Base-by-base conservation (phyloP, 495 filamentous ascomycete genomes). In the Trichoderma gamsii region DNA sequence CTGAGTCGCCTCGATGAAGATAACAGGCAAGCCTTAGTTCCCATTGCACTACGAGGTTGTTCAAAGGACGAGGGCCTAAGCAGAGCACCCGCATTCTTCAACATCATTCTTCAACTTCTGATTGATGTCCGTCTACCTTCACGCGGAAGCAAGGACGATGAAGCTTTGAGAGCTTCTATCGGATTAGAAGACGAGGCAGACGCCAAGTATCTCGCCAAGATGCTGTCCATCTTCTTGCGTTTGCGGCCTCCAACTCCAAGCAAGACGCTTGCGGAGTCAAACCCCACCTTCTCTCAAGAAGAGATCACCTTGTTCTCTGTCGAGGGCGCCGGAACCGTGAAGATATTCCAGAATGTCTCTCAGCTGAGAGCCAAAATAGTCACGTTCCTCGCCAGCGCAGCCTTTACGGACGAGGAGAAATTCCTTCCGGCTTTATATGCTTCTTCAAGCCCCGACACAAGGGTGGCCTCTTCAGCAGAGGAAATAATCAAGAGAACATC, bases 401-500 rank as follows among this genome's bases (percentile, higher is more conserved):
- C 92, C 18, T 98, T 98, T 76, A 84, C 77, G 1, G 90, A 97
- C 72, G 72, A 84, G 2, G 90, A 97, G 71, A 83, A 90, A 21
- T 92, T 96, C 72, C 75, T 97, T n/a, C 89, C 92, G 7, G 88
- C 91, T 21, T 77, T 99, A 18, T 90, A 91, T 72, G 92, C 92
- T 7, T 88, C 92, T 64, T 86, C 90, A 0, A 92, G 96, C 77
- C 71, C 88, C 1, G 94, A 97, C 71, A 92, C 89, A 12, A 86
- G 89, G 16, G 86, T 97, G 59, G 88, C 90, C 12, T 88, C 90
- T 15, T 78, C 90, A 56, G 94, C 90, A 0, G 92, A 97, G 63
- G 93, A 96, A 72, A 83, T 93, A 43, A 73, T 97, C 41, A 97
- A 97, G 76, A 82, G 93, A 68, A 87, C 85, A 4, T 80, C 82